phyloP scores from a whole-genome alignment of 208 protist species.

The Trypanosoma conorhini region DNA sequence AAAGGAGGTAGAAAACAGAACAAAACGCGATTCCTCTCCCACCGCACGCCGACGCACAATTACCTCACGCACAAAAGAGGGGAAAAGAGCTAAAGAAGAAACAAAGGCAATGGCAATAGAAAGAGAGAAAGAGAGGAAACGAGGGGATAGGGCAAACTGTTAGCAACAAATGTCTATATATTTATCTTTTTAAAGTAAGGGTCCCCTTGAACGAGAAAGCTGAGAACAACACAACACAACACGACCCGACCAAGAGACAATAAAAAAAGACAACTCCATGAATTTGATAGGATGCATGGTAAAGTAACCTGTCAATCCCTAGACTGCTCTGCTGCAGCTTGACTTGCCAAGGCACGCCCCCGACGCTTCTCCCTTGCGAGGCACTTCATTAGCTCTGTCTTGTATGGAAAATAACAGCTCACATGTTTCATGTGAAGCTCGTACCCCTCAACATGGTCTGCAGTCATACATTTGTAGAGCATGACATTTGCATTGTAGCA shows the following conservation, averaged over 20 bases:
- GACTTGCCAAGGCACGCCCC: constrained; percentile 16
- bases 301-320: neutral
- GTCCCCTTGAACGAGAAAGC: neutral
- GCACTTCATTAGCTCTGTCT: constrained; percentile 90
- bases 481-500: constrained; percentile 64
- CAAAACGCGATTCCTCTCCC: neutral
- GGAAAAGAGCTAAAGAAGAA: neutral
- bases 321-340: neutral
- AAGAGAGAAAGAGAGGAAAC: neutral
- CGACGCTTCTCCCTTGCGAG: constrained; percentile 62
- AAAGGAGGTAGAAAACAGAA: constrained; percentile 19
- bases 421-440: constrained; percentile 88
- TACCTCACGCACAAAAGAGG: neutral
- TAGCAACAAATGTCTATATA: neutral
- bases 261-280: neutral
- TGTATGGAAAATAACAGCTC: constrained; percentile 85
- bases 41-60: too few relatives aligned
- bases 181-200: neutral
- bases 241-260: neutral
- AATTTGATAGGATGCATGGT: neutral
- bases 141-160: neutral
- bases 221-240: neutral
- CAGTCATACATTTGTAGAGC: constrained; percentile 82
- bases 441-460: constrained; percentile 75
- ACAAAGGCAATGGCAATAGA: neutral